A percentile compares a stretch with the other conserved stretches of the same genome.
phyloP scores from a whole-genome alignment of 768 basidiomycete genomes.

The Mycena sanguinolenta region DNA sequence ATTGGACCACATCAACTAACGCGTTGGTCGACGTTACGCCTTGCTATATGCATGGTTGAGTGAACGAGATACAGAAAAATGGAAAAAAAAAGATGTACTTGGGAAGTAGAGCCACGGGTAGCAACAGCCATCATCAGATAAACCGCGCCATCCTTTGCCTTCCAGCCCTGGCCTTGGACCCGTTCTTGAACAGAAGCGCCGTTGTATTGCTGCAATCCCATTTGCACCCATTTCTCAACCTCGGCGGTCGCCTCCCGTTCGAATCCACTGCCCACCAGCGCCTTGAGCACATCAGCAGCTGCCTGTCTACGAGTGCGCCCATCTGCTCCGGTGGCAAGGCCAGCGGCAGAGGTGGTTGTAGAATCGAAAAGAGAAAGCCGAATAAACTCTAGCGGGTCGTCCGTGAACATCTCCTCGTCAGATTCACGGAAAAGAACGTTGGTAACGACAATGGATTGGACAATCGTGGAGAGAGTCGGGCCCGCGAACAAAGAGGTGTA shows the following conservation, averaged over 20 bases:
- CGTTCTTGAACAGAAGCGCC: constrained; percentile 44
- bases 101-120: constrained; percentile 86
- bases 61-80: constrained; percentile 16
- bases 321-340: constrained; percentile 59
- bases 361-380: constrained; percentile 68
- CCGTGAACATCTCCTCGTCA: constrained; percentile 96
- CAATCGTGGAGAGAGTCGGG: constrained; percentile 86
- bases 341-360: constrained; percentile 72
- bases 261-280: constrained; percentile 84
- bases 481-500: constrained; percentile 87
- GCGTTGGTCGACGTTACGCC: constrained; percentile 95
- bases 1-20: constrained; percentile 93
- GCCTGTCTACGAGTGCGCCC: constrained; percentile 90
- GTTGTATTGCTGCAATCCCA: constrained; percentile 77
- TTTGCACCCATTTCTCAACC: constrained; percentile 85
- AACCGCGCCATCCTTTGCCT: constrained; percentile 93
- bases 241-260: constrained; percentile 91
- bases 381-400: constrained; percentile 96
- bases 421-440: constrained; percentile 90
- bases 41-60: constrained; percentile 59
- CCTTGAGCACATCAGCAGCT: constrained; percentile 95
- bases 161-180: constrained; percentile 79
- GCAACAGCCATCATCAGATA: constrained; percentile 96
- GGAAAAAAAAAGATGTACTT: constrained; percentile 61
- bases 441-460: constrained; percentile 93